Evolutionary conservation across 345 rosid genomes (phyloP).

Genomic region (Anacardium occidentale): DNA sequence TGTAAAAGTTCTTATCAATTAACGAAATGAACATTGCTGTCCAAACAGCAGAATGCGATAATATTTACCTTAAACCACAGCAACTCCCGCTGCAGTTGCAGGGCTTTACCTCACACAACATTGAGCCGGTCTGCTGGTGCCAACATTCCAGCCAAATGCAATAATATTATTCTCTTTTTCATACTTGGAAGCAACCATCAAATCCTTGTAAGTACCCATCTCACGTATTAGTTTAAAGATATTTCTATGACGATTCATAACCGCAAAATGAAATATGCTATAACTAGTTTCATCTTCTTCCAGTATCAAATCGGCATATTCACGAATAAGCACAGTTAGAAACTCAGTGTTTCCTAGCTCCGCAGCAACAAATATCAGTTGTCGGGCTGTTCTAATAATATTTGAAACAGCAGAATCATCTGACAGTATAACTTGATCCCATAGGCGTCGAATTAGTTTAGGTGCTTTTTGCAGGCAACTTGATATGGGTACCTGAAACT

Average conservation of each 20-base stretch:
- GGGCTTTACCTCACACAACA: slow-evolving; percentile 18
- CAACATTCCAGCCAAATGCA: background rate
- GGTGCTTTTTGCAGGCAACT: too few species aligned
- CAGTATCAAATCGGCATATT: background rate
- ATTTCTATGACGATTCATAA: slow-evolving; percentile 4
- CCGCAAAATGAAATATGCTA: slow-evolving; percentile 23
- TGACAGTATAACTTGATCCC: background rate
- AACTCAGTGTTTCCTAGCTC: background rate
- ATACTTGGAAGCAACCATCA: background rate
- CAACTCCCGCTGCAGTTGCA: slow-evolving; percentile 5
- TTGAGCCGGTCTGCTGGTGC: background rate
- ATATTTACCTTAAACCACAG: slow-evolving; percentile 20
- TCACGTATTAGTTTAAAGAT: slow-evolving; percentile 20
- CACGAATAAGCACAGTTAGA: background rate
- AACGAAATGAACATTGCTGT: background rate
- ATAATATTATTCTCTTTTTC: too few species aligned
- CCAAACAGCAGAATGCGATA: too few species aligned
- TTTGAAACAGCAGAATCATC: background rate
- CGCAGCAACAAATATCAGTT: background rate
- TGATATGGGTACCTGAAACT: too few species aligned
- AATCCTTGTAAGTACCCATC: slow-evolving; percentile 6
- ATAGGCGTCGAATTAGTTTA: background rate
- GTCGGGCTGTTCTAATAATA: background rate
- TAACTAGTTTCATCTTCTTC: background rate
- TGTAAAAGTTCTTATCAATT: too few species aligned